Evolutionary conservation across 1,139 yeast species (phyloP), one percentile per base, ranked within the genome.

Genomic region (Kodamaea fungicola): DNA sequence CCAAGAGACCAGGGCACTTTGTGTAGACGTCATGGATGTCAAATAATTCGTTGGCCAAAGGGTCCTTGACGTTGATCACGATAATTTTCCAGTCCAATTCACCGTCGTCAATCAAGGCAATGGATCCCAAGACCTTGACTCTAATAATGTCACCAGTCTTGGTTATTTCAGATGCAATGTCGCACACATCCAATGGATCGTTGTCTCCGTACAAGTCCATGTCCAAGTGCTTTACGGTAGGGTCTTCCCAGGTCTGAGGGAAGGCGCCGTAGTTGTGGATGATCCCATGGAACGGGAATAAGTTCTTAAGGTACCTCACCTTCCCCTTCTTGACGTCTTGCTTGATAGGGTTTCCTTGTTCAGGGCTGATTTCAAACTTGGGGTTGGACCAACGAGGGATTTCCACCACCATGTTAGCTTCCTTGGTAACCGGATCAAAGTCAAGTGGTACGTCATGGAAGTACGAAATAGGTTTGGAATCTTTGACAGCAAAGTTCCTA

Each of bases 241-340:
- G 94, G 55, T 88, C 95, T 64, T 88, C 96, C 96, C 96, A 88
- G 24, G 96, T 88, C 64, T 87, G 96, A 38, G 96, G 95, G 70
- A 88, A 79, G 23, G 96, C 95, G 54, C 96, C 96, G 57, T 88
- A 88, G 71, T 87, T 88, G 68, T 85, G 95, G 49, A 90, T 78
- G 67, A 87, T 87, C 43, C 96, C 96, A 55, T 85, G 88, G 64
- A 79, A 84, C 29, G 96, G 96, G 77, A 86, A 88, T 54, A 88
- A 76, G 69, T 88, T 88, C 64, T 87, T 75, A 31, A 88, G 95
- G 50, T 80, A 88, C 61, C 96, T 75, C 44, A 85, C 80, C 57
- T 82, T 73, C 39, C 90, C 95, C 62, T 86, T 84, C 70, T 87
- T 88, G 49, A 81, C 74, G 61, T 88, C 96, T 66, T 88, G 96